phyloP scores from a whole-genome alignment of 169 alveolate genomes.

The Perkinsus chesapeaki region DNA sequence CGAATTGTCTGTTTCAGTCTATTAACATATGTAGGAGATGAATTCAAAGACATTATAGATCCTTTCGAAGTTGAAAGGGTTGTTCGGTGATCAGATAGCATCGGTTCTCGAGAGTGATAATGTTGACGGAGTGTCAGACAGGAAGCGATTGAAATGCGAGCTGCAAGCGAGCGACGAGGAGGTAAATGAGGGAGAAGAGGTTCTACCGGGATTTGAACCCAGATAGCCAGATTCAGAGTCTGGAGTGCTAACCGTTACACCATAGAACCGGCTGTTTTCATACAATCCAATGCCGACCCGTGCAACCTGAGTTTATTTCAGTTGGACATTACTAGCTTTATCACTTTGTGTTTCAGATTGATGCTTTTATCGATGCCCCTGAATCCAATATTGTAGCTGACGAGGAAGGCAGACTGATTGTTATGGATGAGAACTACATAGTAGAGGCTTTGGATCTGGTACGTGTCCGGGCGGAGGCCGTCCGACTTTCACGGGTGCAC shows the following conservation, averaged over 20 bases:
- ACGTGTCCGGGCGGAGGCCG: not conserved
- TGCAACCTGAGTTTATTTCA: too few species aligned
- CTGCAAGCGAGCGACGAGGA: not conserved
- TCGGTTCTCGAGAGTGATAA: not conserved
- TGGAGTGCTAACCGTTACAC: constrained; percentile 4
- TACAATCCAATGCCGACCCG: too few species aligned
- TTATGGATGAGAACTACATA: not conserved
- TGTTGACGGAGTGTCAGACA: not conserved
- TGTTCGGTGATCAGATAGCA: not conserved
- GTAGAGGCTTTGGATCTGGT: not conserved
- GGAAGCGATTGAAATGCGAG: not conserved
- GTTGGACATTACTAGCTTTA: too few species aligned
- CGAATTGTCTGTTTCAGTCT: too few species aligned
- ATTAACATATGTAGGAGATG: too few species aligned
- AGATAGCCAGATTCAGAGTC: constrained; percentile 1
- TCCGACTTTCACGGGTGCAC: not conserved
- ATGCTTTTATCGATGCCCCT: not conserved
- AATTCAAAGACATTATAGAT: too few species aligned
- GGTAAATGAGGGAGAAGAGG: not conserved
- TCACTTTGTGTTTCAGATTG: not conserved
- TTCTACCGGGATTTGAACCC: constrained; percentile 4
- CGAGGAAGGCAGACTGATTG: not conserved
- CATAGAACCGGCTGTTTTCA: not conserved
- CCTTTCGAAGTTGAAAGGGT: not conserved
- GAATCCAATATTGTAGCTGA: not conserved